phyloP scores from a whole-genome alignment of 202 grass and related monocot species.

The Brachypodium distachyon region DNA sequence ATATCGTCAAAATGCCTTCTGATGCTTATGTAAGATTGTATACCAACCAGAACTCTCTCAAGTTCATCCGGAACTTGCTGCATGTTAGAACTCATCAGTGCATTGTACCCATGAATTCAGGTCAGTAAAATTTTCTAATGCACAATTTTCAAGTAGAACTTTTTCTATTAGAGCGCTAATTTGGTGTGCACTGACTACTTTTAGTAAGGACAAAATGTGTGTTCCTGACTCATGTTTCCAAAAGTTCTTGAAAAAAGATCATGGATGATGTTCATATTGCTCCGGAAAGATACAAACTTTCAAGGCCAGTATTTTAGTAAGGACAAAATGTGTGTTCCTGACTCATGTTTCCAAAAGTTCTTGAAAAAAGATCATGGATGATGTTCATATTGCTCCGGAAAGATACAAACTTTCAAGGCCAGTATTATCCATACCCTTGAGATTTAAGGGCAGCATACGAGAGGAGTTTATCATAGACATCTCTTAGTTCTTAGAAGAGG shows the following conservation, averaged over 20 bases:
- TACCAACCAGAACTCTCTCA: slow-evolving; percentile 74
- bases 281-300: background rate
- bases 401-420: background rate
- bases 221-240: background rate
- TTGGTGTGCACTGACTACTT: background rate
- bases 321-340: background rate
- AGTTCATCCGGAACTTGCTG: slow-evolving; percentile 97
- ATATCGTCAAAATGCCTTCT: slow-evolving; percentile 71
- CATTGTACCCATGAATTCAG: background rate
- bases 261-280: background rate
- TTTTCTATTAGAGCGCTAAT: background rate
- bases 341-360: background rate
- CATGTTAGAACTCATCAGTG: slow-evolving; percentile 33
- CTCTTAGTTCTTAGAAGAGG: background rate
- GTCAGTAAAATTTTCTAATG: slow-evolving; percentile 1
- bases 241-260: background rate
- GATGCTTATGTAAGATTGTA: slow-evolving; percentile 89
- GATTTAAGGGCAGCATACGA: background rate
- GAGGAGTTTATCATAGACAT: background rate
- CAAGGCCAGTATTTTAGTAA: background rate
- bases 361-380: background rate
- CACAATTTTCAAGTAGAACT: background rate
- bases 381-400: background rate
- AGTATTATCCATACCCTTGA: background rate
- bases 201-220: background rate